phyloP scores from a whole-genome alignment of 139 green algal species.

The Edaphochlamys debaryana region DNA sequence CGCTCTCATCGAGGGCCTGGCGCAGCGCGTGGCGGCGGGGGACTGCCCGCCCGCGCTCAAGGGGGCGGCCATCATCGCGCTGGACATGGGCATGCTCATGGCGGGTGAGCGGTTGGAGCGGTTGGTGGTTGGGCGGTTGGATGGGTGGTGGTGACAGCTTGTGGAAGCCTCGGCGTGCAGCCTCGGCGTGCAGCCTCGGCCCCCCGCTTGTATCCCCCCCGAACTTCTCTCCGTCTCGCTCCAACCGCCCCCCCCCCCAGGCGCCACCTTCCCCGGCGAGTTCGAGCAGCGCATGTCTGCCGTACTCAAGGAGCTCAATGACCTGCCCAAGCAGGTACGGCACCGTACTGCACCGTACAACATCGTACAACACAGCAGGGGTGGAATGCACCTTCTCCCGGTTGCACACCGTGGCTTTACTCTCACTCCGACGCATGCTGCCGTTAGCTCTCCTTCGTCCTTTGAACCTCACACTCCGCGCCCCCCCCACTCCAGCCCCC shows the following conservation, averaged over 20 bases:
- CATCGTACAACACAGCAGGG: too few species aligned
- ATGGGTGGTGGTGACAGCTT: background rate
- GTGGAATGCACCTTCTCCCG: too few species aligned
- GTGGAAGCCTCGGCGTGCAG: too few species aligned
- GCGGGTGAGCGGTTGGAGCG: conserved; percentile 76
- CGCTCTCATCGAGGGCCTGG: conserved; percentile 88
- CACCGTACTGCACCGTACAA: too few species aligned
- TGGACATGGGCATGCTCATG: conserved; percentile 96
- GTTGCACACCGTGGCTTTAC: too few species aligned
- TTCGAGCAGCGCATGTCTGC: conserved; percentile 97
- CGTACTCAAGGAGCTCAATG: conserved; percentile 87
- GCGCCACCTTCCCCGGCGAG: conserved; percentile 96
- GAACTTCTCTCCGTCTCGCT: too few species aligned
- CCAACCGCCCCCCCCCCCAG: conserved; percentile 55
- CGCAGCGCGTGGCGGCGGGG: conserved; percentile 90
- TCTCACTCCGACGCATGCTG: too few species aligned
- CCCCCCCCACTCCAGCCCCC: too few species aligned
- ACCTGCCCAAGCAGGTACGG: conserved; percentile 29
- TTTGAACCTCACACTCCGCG: too few species aligned
- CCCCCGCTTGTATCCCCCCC: too few species aligned
- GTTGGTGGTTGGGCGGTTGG: background rate
- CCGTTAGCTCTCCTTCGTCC: too few species aligned
- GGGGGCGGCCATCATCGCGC: conserved; percentile 78
- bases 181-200: too few species aligned
- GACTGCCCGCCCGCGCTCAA: conserved; percentile 90